Percentiles rank a stretch among this genome's conserved stretches.
Conservation (phyloP, 2,329 filamentous ascomycete species). For the Epichloe scottii region DNA sequence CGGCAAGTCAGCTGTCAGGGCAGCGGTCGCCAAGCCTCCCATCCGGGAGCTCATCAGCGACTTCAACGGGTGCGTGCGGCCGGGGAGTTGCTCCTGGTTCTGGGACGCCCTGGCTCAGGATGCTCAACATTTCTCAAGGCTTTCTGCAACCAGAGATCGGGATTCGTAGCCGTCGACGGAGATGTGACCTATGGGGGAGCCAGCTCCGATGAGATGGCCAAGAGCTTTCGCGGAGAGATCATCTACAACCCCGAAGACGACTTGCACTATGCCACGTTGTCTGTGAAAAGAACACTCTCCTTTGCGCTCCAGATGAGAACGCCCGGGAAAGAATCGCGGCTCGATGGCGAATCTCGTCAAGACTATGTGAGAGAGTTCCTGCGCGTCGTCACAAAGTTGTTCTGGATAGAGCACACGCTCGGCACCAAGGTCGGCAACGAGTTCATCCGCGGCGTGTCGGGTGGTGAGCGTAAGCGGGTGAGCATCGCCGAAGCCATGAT, state of each 20-base stretch:
- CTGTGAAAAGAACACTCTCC: constrained; percentile 51
- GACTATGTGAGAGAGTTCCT: constrained; percentile 42
- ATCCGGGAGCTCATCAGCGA: constrained; percentile 52
- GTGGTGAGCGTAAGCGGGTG: constrained; percentile 60
- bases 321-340: constrained; percentile 33
- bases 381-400: constrained; percentile 53
- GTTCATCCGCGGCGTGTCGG: constrained; percentile 48
- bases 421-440: constrained; percentile 60
- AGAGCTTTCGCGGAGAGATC: constrained; percentile 46
- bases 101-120: constrained; percentile 54
- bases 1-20: constrained; percentile 27
- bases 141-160: constrained; percentile 56
- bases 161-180: constrained; percentile 52
- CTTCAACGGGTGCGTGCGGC: constrained; percentile 55
- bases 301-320: constrained; percentile 57
- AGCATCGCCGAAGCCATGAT: constrained; percentile 58
- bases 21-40: constrained; percentile 41
- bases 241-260: constrained; percentile 59
- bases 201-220: constrained; percentile 31
- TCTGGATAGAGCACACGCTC: constrained; percentile 58
- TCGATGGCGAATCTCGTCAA: constrained; percentile 46
- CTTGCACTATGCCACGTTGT: constrained; percentile 56
- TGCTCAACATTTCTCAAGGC: constrained; percentile 62
- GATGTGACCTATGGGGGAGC: constrained; percentile 50
- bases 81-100: constrained; percentile 58